Conservation (phyloP, 768 basidiomycete genomes). For the Mycena indigotica region DNA sequence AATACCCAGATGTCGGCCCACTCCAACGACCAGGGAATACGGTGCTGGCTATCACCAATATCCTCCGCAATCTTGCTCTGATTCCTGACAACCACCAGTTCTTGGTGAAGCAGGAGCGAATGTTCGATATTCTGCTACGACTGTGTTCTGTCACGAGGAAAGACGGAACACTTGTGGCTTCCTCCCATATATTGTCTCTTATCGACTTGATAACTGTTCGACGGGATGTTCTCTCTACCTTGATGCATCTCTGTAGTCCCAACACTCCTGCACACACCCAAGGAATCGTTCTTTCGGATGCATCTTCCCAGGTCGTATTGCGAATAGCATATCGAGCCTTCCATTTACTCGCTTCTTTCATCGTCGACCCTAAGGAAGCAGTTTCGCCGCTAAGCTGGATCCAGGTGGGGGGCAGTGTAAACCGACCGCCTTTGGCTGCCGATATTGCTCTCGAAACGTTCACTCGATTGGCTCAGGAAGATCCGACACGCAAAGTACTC, state of each 20-base stretch:
- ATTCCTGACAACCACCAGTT: slow-evolving; percentile 69
- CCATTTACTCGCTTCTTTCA: slow-evolving; percentile 70
- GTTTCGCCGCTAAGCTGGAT: slow-evolving; percentile 62
- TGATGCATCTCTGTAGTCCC: slow-evolving; percentile 60
- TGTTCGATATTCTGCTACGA: slow-evolving; percentile 69
- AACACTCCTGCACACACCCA: slow-evolving; percentile 47
- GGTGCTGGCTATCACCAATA: slow-evolving; percentile 70
- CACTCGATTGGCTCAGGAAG: slow-evolving; percentile 73
- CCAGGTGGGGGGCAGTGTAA: slow-evolving; percentile 39
- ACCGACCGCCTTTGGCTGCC: slow-evolving; percentile 60
- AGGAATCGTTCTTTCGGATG: neutral
- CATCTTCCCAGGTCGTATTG: slow-evolving; percentile 40
- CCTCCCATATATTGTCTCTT: slow-evolving; percentile 65
- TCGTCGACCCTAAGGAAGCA: slow-evolving; percentile 70
- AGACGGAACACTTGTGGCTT: slow-evolving; percentile 41
- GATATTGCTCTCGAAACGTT: slow-evolving; percentile 86
- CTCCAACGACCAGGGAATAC: slow-evolving; percentile 69
- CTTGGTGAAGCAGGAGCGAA: slow-evolving; percentile 63
- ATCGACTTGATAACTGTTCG: slow-evolving; percentile 72
- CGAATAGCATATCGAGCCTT: slow-evolving; percentile 62
- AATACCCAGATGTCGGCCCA: slow-evolving; percentile 54
- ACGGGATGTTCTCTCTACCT: slow-evolving; percentile 72
- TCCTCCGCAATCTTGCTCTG: slow-evolving; percentile 86
- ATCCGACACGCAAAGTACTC: slow-evolving; percentile 77
- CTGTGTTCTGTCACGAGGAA: slow-evolving; percentile 55